Base-by-base conservation (phyloP, 2,329 filamentous ascomycete species). In the Penicillium digitatum region DNA sequence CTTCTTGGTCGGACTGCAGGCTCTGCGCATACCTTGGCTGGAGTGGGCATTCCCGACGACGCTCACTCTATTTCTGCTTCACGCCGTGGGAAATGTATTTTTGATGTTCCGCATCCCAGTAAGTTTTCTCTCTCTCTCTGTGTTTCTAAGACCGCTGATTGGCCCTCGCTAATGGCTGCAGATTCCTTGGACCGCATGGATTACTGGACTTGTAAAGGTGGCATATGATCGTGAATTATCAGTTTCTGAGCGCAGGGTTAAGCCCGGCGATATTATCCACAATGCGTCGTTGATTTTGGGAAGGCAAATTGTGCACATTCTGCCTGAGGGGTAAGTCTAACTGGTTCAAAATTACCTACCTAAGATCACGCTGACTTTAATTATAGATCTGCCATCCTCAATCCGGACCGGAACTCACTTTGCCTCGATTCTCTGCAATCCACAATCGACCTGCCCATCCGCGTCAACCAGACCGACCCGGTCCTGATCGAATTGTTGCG, bases 231-330 rank as follows among this genome's bases (percentile, higher is more conserved):
- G 90, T 67, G 94, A 99, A 75, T 77, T 96, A 57, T 90, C 93
- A 48, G 88, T 99, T 62, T 94, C 90, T n/a, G 95, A 96, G 72
- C 86, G 88, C 62, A 90, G 87, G 68, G 93, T 99, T 70, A 95
- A 95, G 69, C 85, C 92, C 16, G 88, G 87, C 27, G 87, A 83
- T 59, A 92, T 99, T 60, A 79, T 96, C 58, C 90, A 96, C 71
- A 96, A 97, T 71, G 84, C 90, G 31, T 96, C 92, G 22, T 82
- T 97, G 67, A 97, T 99, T 61, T 82, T 96, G 76, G 94, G 94
- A 68, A 94, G 91, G 72, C 92, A 97, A 76, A 95, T 96, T 65
- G 93, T 99, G 74, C 94, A 99, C 70, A 96, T 99, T 68, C 79
- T 99, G 52, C 94, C 94, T 2, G 94, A 99, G 79, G 95, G 95